These are phyloP conservation scores for Alternaria ethzedia DNA, from an alignment of 2,329 filamentous ascomycete genomes.

Conservation along the genomic window DNA sequence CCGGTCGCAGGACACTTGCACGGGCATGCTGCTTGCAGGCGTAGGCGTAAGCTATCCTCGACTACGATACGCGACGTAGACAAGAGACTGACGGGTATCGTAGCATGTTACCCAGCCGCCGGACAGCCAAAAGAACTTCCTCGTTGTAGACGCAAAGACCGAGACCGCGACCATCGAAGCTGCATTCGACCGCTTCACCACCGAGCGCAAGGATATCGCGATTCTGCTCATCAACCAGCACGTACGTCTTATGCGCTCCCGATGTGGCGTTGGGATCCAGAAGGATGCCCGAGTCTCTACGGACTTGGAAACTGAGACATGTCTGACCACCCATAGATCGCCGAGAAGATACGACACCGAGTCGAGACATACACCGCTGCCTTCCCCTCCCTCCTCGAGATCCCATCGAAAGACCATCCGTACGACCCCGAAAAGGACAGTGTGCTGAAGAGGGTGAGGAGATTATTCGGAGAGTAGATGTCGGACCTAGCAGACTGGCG, in stretches of 20 bases:
- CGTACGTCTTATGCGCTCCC: constrained; percentile 58
- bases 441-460: constrained; percentile 84
- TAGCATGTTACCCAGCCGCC: constrained; percentile 91
- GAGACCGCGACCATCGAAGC: constrained; percentile 86
- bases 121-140: constrained; percentile 94
- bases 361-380: constrained; percentile 93
- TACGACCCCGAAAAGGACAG: constrained; percentile 99
- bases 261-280: background rate
- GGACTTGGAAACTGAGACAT: background rate
- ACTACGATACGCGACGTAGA: background rate
- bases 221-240: constrained; percentile 98
- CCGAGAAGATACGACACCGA: constrained; percentile 88
- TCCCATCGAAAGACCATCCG: constrained; percentile 97
- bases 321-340: constrained; percentile 66
- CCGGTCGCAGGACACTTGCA: constrained; percentile 81
- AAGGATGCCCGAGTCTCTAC: background rate
- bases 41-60: constrained; percentile 74
- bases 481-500: background rate
- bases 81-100: constrained; percentile 6
- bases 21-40: constrained; percentile 90
- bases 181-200: constrained; percentile 88
- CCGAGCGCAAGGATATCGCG: constrained; percentile 92
- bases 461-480: constrained; percentile 72
- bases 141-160: constrained; percentile 94
- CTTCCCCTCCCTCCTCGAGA: constrained; percentile 95